Evolutionary conservation across 192 early-diverging fungal genomes (phyloP).

Genomic region (Linnemannia hyalina): DNA sequence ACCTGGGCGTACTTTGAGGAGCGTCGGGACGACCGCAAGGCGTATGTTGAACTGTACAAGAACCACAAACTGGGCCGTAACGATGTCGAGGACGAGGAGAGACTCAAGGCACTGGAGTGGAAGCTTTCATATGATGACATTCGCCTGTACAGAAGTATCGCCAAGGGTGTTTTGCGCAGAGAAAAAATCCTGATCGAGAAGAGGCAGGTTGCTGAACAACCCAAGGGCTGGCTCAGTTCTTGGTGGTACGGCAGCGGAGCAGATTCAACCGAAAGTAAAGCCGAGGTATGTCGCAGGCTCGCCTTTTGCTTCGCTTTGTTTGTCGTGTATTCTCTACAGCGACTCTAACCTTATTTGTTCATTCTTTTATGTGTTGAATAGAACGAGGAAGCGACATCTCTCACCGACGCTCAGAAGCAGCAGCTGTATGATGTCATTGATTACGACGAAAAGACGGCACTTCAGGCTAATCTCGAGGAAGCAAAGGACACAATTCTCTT

Average conservation of each 20-base stretch:
- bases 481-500: constrained; percentile 77
- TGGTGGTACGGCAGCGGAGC: constrained; percentile 53
- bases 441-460: constrained; percentile 84
- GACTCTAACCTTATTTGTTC: not conserved
- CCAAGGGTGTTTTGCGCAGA: constrained; percentile 77
- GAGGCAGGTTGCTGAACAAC: constrained; percentile 50
- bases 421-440: constrained; percentile 96
- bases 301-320: not conserved
- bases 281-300: not conserved
- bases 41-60: constrained; percentile 85
- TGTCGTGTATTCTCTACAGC: not conserved
- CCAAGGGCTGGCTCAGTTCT: constrained; percentile 66
- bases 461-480: constrained; percentile 66
- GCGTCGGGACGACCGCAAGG: constrained; percentile 82
- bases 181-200: constrained; percentile 76
- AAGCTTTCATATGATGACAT: constrained; percentile 92
- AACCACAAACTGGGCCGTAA: constrained; percentile 63
- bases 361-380: constrained; percentile 9
- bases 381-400: constrained; percentile 56
- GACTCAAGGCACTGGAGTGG: constrained; percentile 78
- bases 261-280: not conserved
- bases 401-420: constrained; percentile 88
- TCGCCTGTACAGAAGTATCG: constrained; percentile 84
- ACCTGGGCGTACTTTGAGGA: constrained; percentile 87
- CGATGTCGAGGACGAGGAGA: constrained; percentile 62